A percentile compares a stretch with the other conserved stretches of the same genome.
These are phyloP conservation scores for Colletotrichum euphorbiae DNA, from an alignment of 2,329 filamentous ascomycete genomes.

Conservation along the genomic window DNA sequence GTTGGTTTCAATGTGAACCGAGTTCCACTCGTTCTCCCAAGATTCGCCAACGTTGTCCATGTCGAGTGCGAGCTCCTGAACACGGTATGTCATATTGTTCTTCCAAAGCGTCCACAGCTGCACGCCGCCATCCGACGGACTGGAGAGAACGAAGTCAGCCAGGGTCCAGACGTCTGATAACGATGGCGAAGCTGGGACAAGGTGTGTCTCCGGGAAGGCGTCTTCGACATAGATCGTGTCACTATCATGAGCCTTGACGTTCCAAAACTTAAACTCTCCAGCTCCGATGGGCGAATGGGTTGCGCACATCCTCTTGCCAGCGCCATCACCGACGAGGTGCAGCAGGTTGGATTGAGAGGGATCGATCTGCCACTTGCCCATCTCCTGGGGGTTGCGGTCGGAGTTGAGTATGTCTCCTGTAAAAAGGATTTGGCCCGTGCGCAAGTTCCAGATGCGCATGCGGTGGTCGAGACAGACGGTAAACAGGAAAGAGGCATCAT, in stretches of 20 bases:
- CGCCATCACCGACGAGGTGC: constrained; percentile 71
- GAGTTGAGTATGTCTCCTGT: constrained; percentile 83
- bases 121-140: constrained; percentile 64
- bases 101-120: constrained; percentile 85
- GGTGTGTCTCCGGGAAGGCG: constrained; percentile 70
- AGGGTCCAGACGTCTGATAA: constrained; percentile 83
- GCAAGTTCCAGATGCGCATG: constrained; percentile 88
- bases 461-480: constrained; percentile 91
- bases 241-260: constrained; percentile 72
- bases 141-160: constrained; percentile 77
- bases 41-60: constrained; percentile 70
- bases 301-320: constrained; percentile 70
- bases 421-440: constrained; percentile 81
- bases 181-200: constrained; percentile 77
- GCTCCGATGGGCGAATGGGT: constrained; percentile 90
- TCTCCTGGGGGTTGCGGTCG: constrained; percentile 73
- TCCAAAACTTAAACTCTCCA: constrained; percentile 96
- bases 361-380: constrained; percentile 80
- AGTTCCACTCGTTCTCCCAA: constrained; percentile 78
- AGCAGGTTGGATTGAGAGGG: constrained; percentile 83
- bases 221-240: constrained; percentile 76
- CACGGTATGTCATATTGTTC: constrained; percentile 82
- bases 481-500: constrained; percentile 69
- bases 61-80: constrained; percentile 79
- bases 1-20: constrained; percentile 71